Percentiles rank a stretch among this genome's conserved stretches.
Evolutionary conservation across 371 early-diverging fungal species (phyloP).

Genomic region (Zopfochytrium polystomum): DNA sequence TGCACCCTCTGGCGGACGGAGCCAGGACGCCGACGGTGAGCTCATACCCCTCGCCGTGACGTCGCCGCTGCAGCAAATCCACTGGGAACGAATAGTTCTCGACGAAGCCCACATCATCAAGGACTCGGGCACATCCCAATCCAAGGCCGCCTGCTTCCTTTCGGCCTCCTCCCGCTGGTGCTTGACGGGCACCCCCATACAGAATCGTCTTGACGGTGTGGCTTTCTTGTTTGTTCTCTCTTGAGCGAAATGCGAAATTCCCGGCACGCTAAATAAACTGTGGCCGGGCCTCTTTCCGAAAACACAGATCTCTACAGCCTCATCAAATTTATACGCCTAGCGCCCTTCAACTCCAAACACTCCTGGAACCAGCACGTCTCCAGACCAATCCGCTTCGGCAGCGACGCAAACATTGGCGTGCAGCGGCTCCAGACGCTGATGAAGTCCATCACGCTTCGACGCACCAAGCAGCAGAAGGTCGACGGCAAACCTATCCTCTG

Average conservation of each 20-base stretch:
- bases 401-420: conserved; percentile 47
- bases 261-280: no score
- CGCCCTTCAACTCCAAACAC: conserved; percentile 53
- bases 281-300: no score
- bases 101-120: conserved; percentile 71
- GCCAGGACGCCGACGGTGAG: conserved; percentile 1
- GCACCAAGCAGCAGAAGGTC: conserved; percentile 58
- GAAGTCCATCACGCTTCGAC: conserved; percentile 61
- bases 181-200: conserved; percentile 78
- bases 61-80: conserved; percentile 48
- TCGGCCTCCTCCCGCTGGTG: conserved; percentile 66
- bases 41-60: conserved; percentile 9
- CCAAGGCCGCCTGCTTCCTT: conserved; percentile 54
- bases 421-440: conserved; percentile 61
- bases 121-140: conserved; percentile 52
- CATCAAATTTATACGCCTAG: conserved; percentile 68
- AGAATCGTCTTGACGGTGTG: conserved; percentile 56
- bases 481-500: conserved; percentile 59
- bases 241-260: conserved; percentile 1
- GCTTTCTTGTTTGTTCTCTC: conserved; percentile 2
- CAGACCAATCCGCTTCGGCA: conserved; percentile 46
- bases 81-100: conserved; percentile 59
- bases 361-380: conserved; percentile 53
- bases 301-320: conserved; percentile 63
- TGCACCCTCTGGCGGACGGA: no score